These are phyloP conservation scores for Backusella australiensis DNA, from an alignment of 192 early-diverging fungal species.

Conservation along the genomic window DNA sequence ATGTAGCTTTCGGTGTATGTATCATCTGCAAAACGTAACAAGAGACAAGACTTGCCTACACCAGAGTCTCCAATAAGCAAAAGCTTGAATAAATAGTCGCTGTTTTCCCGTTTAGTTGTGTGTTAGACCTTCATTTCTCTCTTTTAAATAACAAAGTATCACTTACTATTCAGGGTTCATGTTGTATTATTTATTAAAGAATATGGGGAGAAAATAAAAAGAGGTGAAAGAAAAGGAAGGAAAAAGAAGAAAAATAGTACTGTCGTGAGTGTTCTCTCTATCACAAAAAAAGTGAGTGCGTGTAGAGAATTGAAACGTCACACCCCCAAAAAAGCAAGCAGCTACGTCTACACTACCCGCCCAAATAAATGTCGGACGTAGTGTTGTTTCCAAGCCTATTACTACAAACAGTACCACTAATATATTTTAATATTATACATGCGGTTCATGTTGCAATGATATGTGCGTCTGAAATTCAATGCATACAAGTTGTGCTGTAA, in stretches of 20 bases:
- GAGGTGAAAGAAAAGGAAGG: neutral
- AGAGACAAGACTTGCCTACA: constrained; percentile 96
- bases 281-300: neutral
- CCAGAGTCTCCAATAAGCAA: constrained; percentile 98
- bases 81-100: constrained; percentile 99
- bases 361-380: too few species aligned
- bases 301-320: neutral
- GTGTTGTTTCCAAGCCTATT: too few species aligned
- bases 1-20: constrained; percentile 99
- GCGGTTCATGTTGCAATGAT: too few species aligned
- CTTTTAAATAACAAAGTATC: neutral
- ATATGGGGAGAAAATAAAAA: neutral
- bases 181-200: neutral
- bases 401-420: too few species aligned
- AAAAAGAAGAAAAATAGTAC: neutral
- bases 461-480: too few species aligned
- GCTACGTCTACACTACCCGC: neutral
- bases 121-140: neutral
- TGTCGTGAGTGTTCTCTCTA: neutral
- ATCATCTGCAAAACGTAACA: constrained; percentile 98
- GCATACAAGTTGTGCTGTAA: too few species aligned
- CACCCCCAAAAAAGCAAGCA: neutral
- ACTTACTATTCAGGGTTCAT: constrained; percentile 38
- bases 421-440: too few species aligned
- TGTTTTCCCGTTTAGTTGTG: constrained; percentile 30